Conservation (phyloP, 345 rosid species). For the Passiflora organensis region DNA sequence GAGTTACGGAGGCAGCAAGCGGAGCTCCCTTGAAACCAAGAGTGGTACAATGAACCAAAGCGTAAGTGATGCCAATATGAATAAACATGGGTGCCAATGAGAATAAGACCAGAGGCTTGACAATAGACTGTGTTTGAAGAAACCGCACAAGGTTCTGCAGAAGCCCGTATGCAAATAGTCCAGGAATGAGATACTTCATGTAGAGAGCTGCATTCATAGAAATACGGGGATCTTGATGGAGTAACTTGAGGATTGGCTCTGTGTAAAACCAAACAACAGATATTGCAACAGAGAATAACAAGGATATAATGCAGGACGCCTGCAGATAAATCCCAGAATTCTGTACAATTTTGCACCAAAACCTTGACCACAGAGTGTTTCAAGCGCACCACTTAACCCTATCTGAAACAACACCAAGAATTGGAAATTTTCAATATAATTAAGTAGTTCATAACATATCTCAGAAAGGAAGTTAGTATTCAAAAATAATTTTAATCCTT, state of each 20-base stretch:
- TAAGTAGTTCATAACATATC: background rate
- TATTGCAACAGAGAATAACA: background rate
- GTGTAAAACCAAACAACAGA: constrained; percentile 16
- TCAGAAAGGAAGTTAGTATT: no score
- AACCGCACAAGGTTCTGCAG: constrained; percentile 20
- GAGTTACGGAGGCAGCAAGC: constrained; percentile 16
- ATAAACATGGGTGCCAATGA: constrained; percentile 10
- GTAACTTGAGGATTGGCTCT: constrained; percentile 11
- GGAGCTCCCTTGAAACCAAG: constrained; percentile 17
- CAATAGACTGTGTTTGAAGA: constrained; percentile 22
- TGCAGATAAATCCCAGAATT: constrained; percentile 68
- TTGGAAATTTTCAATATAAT: background rate
- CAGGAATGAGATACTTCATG: constrained; percentile 21
- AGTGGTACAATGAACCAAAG: constrained; percentile 11
- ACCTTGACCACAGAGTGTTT: constrained; percentile 87
- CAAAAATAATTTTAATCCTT: no score
- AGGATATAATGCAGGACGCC: constrained; percentile 27
- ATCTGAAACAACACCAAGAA: constrained; percentile 25
- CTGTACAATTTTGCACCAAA: constrained; percentile 65
- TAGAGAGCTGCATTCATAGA: constrained; percentile 10
- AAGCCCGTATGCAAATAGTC: constrained; percentile 19
- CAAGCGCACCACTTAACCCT: constrained; percentile 78
- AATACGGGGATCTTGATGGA: constrained; percentile 15
- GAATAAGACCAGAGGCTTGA: constrained; percentile 6
- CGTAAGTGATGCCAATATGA: constrained; percentile 17